A percentile compares a stretch with the other conserved stretches of the same genome.
Evolutionary conservation across 2,329 filamentous ascomycete species (phyloP).

Genomic region (Colletotrichum melonis): DNA sequence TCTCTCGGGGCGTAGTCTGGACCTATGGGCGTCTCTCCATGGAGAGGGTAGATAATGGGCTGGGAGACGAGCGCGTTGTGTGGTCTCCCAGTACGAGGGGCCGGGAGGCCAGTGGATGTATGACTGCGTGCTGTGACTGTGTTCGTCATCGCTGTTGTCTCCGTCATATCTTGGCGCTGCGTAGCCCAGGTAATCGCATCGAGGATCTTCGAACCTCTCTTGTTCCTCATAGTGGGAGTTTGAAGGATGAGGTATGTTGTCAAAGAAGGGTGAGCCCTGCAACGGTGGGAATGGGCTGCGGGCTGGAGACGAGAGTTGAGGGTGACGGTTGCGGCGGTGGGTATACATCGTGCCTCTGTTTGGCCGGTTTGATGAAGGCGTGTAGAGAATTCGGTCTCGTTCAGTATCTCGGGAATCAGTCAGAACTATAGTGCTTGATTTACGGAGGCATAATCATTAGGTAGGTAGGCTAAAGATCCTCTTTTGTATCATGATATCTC

Average conservation of each 20-base stretch:
- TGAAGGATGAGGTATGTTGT: not conserved
- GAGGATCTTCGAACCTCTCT: not conserved
- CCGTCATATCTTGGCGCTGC: not conserved
- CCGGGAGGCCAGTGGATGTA: not conserved
- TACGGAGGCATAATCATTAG: not conserved
- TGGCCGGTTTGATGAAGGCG: not conserved
- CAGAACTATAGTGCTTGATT: not conserved
- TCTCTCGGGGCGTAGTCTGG: not conserved
- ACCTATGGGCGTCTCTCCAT: not conserved
- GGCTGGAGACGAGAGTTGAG: not conserved
- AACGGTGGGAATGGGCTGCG: not conserved
- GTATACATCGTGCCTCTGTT: not conserved
- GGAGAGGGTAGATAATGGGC: no score
- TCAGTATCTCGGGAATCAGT: no score
- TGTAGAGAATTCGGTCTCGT: no score
- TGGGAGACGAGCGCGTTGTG: no score
- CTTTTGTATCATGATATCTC: not conserved
- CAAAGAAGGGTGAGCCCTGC: not conserved
- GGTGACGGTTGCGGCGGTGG: slow-evolving; percentile 27
- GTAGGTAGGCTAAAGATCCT: no score
- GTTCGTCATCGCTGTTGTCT: not conserved
- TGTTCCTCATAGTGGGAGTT: not conserved
- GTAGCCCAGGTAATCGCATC: not conserved
- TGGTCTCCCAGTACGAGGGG: not conserved
- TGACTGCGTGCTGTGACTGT: not conserved